Percentiles rank a stretch among this genome's conserved stretches.
Evolutionary conservation across 257 asterid species (phyloP).

Genomic region (Voacanga thouarsii): DNA sequence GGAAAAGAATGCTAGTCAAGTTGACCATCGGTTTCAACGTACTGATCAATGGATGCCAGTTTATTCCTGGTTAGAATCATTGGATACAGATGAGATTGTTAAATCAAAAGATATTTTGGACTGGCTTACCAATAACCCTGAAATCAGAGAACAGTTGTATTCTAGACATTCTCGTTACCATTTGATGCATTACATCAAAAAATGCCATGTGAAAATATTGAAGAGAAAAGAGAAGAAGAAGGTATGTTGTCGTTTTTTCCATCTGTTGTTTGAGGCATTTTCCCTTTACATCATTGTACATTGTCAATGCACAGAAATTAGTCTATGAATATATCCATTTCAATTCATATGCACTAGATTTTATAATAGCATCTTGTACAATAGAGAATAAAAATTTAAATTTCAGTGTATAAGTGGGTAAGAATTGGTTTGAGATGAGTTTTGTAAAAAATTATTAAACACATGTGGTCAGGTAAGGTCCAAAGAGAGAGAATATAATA

Average conservation of each 20-base stretch:
- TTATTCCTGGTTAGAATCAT: conserved; percentile 81
- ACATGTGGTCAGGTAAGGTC: no score
- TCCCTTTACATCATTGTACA: background rate
- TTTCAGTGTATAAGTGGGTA: no score
- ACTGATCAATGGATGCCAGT: conserved; percentile 97
- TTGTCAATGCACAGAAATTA: background rate
- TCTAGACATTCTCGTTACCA: conserved; percentile 91
- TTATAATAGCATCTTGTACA: background rate
- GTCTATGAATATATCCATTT: background rate
- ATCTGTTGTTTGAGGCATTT: background rate
- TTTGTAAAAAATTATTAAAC: no score
- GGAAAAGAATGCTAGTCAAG: conserved; percentile 30
- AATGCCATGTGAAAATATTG: conserved; percentile 86
- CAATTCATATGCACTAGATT: background rate
- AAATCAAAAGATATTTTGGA: conserved; percentile 77
- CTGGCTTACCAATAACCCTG: conserved; percentile 75
- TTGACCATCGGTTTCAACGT: conserved; percentile 90
- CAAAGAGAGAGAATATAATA: no score
- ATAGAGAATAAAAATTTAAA: background rate
- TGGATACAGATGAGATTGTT: conserved; percentile 72
- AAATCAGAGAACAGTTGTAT: conserved; percentile 68
- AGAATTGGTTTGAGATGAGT: no score
- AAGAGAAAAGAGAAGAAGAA: conserved; percentile 70
- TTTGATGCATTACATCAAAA: conserved; percentile 86
- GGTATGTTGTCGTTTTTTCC: conserved; percentile 28